Percentiles rank a stretch among this genome's conserved stretches.
These are phyloP conservation scores for Lyophyllum shimeji DNA, from an alignment of 768 basidiomycete genomes.

Conservation along the genomic window DNA sequence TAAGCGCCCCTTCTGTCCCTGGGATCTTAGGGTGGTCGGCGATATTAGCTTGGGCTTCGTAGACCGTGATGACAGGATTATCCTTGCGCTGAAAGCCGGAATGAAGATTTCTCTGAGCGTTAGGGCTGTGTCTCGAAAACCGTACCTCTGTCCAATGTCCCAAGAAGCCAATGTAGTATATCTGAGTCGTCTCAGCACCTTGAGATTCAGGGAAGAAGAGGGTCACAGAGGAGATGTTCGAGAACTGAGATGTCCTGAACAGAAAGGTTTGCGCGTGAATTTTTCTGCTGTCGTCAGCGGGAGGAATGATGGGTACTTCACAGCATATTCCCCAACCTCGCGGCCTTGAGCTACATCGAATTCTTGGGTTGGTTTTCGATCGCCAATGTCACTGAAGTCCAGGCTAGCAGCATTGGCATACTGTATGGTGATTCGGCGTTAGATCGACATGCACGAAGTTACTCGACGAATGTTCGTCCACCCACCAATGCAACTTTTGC, in stretches of 20 bases:
- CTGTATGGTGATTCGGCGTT: conserved; percentile 34
- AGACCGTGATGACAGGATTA: conserved; percentile 81
- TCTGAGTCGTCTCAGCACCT: conserved; percentile 70
- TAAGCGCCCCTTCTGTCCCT: conserved; percentile 67
- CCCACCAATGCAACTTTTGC: conserved; percentile 68
- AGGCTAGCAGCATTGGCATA: conserved; percentile 75
- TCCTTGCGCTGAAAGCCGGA: conserved; percentile 57
- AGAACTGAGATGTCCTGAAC: conserved; percentile 80
- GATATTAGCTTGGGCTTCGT: conserved; percentile 84
- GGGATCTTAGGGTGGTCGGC: conserved; percentile 88
- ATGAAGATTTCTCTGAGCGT: background rate
- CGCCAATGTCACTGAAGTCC: conserved; percentile 75
- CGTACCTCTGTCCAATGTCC: conserved; percentile 81
- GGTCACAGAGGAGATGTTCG: conserved; percentile 77
- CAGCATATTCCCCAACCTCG: conserved; percentile 82
- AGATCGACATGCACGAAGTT: background rate
- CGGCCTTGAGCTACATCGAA: conserved; percentile 66
- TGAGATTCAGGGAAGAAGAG: conserved; percentile 80
- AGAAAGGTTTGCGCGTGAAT: background rate
- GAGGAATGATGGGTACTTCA: conserved; percentile 54
- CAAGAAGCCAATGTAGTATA: conserved; percentile 86
- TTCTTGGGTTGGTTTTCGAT: conserved; percentile 67
- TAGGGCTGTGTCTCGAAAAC: background rate
- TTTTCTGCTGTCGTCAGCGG: background rate
- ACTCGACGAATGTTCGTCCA: background rate